Evolutionary conservation across 1,139 yeast genomes (phyloP).

Genomic region (Nakaseomyces delphensis): DNA sequence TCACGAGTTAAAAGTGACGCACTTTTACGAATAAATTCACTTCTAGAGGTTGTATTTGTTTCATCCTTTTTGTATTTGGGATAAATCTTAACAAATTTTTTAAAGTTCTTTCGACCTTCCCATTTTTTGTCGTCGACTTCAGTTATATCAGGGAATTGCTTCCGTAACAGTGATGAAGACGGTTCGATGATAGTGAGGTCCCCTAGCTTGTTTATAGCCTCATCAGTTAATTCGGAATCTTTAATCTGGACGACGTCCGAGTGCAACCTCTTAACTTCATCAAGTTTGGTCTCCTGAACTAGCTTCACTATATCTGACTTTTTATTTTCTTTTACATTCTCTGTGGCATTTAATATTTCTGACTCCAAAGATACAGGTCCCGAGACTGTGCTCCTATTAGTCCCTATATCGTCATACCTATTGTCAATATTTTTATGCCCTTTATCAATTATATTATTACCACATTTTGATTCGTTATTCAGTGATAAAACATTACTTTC

Average conservation of each 20-base stretch:
- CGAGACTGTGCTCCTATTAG: too few relatives aligned
- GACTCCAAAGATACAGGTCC: not conserved
- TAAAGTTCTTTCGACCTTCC: conserved; percentile 33
- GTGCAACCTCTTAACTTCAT: conserved; percentile 26
- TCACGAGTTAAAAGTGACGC: conserved; percentile 26
- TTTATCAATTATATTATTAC: too few relatives aligned
- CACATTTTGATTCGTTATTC: too few relatives aligned
- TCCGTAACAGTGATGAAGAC: conserved; percentile 8
- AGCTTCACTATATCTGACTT: conserved; percentile 20
- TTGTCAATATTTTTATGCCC: not conserved
- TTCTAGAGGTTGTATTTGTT: not conserved
- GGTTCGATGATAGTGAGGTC: conserved; percentile 31
- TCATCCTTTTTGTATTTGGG: conserved; percentile 14
- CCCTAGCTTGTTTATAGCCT: conserved; percentile 25
- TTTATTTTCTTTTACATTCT: not conserved
- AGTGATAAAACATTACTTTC: too few relatives aligned
- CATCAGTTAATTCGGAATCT: conserved; percentile 26
- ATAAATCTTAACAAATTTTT: conserved; percentile 30
- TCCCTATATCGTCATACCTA: too few relatives aligned
- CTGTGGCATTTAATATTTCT: not conserved
- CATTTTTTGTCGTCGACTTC: conserved; percentile 19
- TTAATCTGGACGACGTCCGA: conserved; percentile 22
- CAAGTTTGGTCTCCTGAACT: conserved; percentile 29
- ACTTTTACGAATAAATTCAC: conserved; percentile 12
- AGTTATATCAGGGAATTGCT: too few relatives aligned